Percentiles rank a stretch among this genome's conserved stretches.
Evolutionary conservation across 1,284 basidiomycete genomes (phyloP).

Genomic region (Malassezia cuniculi): DNA sequence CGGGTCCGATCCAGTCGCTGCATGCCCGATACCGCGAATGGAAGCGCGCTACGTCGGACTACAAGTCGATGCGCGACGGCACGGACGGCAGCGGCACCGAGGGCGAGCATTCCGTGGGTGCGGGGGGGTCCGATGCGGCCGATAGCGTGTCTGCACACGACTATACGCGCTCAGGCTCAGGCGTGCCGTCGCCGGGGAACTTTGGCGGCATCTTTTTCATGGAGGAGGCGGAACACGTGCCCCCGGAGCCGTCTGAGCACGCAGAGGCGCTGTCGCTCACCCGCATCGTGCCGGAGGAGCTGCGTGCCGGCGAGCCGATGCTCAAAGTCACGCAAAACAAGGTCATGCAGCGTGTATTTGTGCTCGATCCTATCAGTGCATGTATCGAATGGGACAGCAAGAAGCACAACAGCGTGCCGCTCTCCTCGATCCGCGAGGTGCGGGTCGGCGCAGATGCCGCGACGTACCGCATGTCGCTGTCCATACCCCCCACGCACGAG

Average conservation of each 20-base stretch:
- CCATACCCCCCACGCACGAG: constrained; percentile 47
- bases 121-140: background rate
- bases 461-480: constrained; percentile 66
- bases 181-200: no score
- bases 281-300: constrained; percentile 12
- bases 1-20: background rate
- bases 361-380: constrained; percentile 64
- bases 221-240: no score
- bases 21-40: constrained; percentile 5
- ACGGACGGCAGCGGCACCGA: no score
- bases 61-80: constrained; percentile 3
- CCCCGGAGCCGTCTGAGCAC: no score
- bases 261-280: background rate
- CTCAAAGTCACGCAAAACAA: constrained; percentile 78
- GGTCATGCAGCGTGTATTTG: constrained; percentile 61
- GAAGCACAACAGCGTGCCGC: constrained; percentile 59
- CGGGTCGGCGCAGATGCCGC: constrained; percentile 63
- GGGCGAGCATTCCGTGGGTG: no score
- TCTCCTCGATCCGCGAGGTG: constrained; percentile 82
- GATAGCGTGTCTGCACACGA: background rate
- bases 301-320: constrained; percentile 50
- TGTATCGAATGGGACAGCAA: constrained; percentile 73
- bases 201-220: no score
- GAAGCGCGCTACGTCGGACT: constrained; percentile 6
- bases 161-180: no score